These are phyloP conservation scores for Monosporascus sp. DNA, from an alignment of 2,329 filamentous ascomycete genomes.

Conservation along the genomic window DNA sequence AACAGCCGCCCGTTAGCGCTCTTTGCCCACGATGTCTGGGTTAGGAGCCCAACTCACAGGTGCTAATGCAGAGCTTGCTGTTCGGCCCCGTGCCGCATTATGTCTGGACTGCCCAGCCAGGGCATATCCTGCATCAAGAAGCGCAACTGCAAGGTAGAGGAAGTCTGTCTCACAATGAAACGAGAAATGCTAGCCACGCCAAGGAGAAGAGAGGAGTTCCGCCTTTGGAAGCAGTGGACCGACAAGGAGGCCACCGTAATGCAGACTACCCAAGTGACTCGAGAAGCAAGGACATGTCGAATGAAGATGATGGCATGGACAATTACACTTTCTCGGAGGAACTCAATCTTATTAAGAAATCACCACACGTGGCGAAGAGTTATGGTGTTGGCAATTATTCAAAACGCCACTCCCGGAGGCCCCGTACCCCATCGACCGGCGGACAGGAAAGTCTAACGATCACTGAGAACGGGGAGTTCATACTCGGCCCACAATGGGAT, in stretches of 20 bases:
- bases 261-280: no score
- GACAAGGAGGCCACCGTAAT: no score
- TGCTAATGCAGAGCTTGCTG: not conserved
- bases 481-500: not conserved
- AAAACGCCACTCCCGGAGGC: not conserved
- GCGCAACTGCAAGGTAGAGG: not conserved
- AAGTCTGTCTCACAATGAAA: not conserved
- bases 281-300: no score
- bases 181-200: not conserved
- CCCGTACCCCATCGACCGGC: not conserved
- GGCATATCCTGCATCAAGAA: not conserved
- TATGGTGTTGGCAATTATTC: not conserved
- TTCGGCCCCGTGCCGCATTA: not conserved
- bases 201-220: no score
- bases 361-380: no score
- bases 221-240: no score
- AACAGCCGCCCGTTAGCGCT: not conserved
- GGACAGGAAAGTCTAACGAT: not conserved
- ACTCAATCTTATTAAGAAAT: no score
- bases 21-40: not conserved
- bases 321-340: no score
- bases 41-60: not conserved
- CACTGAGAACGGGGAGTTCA: not conserved
- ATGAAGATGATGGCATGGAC: no score
- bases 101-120: not conserved